Percentiles rank a stretch among this genome's conserved stretches.
Conservation (phyloP, 176 grass and related monocot genomes). For the Triticum timopheevii region DNA sequence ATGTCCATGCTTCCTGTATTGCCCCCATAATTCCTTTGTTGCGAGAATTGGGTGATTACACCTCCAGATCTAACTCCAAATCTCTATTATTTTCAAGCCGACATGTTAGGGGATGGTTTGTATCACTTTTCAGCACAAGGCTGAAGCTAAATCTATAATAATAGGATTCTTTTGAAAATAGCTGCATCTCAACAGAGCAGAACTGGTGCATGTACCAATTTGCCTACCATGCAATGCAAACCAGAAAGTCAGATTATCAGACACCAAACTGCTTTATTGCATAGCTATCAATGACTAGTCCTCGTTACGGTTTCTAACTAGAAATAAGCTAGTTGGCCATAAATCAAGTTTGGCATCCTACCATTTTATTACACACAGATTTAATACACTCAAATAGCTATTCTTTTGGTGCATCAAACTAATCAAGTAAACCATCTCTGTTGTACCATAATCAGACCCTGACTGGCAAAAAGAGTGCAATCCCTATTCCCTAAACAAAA, state of each 20-base stretch:
- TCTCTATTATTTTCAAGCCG: background rate
- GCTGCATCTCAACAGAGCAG: background rate
- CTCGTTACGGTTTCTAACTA: conserved; percentile 21
- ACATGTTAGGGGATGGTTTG: background rate
- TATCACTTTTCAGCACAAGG: conserved; percentile 1
- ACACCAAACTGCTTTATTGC: conserved; percentile 40
- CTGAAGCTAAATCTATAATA: background rate
- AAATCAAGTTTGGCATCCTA: conserved; percentile 20
- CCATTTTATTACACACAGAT: conserved; percentile 21
- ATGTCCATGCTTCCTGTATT: conserved; percentile 32
- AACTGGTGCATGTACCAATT: conserved; percentile 5
- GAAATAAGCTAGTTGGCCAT: conserved; percentile 20
- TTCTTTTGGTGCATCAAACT: conserved; percentile 19
- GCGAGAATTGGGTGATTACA: conserved; percentile 33
- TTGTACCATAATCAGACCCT: conserved; percentile 34
- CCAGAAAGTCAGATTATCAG: conserved; percentile 24
- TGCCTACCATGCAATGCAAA: conserved; percentile 31
- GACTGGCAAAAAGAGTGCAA: conserved; percentile 18
- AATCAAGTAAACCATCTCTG: conserved; percentile 28
- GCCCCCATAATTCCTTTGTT: conserved; percentile 20
- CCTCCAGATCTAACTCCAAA: conserved; percentile 29
- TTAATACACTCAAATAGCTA: conserved; percentile 24
- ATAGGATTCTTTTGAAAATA: background rate
- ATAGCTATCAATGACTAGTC: conserved; percentile 5
- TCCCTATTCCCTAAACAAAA: conserved; percentile 27